These are phyloP conservation scores for Trametes hirsuta DNA, from an alignment of 1,284 basidiomycete species.

Conservation along the genomic window DNA sequence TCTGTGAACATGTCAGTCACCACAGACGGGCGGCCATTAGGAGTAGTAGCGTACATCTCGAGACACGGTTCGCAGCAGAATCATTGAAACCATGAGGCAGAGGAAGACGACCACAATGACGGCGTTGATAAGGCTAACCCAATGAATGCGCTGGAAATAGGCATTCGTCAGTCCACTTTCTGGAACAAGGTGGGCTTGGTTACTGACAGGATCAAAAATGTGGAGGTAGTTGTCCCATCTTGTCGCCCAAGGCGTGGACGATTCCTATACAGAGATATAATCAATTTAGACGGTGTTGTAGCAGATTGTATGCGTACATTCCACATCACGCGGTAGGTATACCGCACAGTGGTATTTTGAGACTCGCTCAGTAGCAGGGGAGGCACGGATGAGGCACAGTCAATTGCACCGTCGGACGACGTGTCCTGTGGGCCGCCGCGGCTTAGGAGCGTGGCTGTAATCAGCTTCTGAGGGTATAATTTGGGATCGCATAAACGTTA, in stretches of 20 bases:
- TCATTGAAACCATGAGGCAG: constrained; percentile 92
- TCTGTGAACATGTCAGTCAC: constrained; percentile 51
- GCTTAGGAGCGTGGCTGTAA: constrained; percentile 39
- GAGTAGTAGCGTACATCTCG: constrained; percentile 74
- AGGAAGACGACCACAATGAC: constrained; percentile 91
- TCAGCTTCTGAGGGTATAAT: not conserved
- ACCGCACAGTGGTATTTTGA: constrained; percentile 71
- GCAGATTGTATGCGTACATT: constrained; percentile 52
- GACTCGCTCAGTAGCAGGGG: constrained; percentile 70
- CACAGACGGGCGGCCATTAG: constrained; percentile 43
- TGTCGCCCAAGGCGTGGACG: constrained; percentile 89
- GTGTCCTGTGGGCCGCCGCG: constrained; percentile 60
- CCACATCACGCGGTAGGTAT: constrained; percentile 92
- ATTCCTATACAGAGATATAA: constrained; percentile 54
- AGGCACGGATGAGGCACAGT: constrained; percentile 38
- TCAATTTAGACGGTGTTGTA: not conserved
- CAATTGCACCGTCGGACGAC: constrained; percentile 31
- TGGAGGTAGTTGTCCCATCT: constrained; percentile 96
- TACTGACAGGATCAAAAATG: constrained; percentile 64
- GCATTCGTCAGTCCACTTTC: not conserved
- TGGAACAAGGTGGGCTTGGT: not conserved
- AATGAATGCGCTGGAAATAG: constrained; percentile 64
- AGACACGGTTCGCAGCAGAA: constrained; percentile 85
- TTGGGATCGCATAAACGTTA: constrained; percentile 31
- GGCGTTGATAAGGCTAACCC: constrained; percentile 95